A percentile compares a stretch with the other conserved stretches of the same genome.
These are phyloP conservation scores for Tulasnella sp. DNA, from an alignment of 768 basidiomycete genomes.

Conservation along the genomic window DNA sequence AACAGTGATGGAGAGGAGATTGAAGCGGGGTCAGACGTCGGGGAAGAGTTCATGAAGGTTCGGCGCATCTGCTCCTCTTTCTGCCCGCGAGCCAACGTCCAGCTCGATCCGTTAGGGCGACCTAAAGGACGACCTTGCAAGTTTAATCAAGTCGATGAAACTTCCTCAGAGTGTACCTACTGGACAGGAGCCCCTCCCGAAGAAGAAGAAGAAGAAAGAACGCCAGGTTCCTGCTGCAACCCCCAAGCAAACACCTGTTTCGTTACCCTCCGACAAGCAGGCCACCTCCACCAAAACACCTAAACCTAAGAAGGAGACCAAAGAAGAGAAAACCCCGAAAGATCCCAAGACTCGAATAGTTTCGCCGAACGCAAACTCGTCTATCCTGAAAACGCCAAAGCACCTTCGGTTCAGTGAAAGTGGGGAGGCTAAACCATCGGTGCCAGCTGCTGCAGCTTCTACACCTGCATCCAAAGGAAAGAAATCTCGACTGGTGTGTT, in stretches of 20 bases:
- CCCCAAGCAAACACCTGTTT: neutral
- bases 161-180: constrained; percentile 10
- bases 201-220: constrained; percentile 4
- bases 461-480: neutral
- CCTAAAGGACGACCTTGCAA: neutral
- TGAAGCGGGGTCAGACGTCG: neutral
- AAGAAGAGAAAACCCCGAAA: constrained; percentile 6
- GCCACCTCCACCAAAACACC: neutral
- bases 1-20: neutral
- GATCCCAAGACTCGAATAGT: neutral
- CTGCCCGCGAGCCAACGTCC: too few relatives aligned
- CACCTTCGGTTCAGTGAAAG: neutral
- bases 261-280: neutral
- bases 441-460: neutral
- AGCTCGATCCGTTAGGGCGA: neutral
- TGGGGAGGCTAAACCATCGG: constrained; percentile 1
- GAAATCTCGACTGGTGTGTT: constrained; percentile 4
- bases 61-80: neutral
- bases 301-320: neutral
- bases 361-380: neutral
- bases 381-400: neutral
- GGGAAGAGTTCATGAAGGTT: constrained; percentile 21
- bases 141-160: constrained; percentile 17
- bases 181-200: neutral
- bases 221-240: neutral